Evolutionary conservation across 2,329 filamentous ascomycete species (phyloP).

Genomic region (Fusarium aywerte): DNA sequence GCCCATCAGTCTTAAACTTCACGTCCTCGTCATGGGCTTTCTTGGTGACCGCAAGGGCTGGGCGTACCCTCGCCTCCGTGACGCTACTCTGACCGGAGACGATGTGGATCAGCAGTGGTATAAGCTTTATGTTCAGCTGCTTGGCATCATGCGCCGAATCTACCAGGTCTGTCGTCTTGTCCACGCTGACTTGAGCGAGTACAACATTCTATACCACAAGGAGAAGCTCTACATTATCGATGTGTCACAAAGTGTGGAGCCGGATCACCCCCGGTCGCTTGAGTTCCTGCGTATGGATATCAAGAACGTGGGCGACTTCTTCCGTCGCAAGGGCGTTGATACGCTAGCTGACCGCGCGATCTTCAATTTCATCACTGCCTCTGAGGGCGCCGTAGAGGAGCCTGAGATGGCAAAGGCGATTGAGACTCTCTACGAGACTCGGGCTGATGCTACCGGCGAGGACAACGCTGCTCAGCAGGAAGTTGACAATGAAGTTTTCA

Average conservation of each 20-base stretch:
- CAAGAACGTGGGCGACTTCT: constrained; percentile 96
- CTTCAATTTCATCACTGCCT: constrained; percentile 82
- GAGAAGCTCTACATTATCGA: constrained; percentile 91
- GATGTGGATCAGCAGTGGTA: constrained; percentile 79
- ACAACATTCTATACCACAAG: constrained; percentile 93
- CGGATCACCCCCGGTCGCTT: constrained; percentile 90
- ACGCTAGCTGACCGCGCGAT: constrained; percentile 80
- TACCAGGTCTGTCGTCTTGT: constrained; percentile 93
- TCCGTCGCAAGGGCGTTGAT: constrained; percentile 85
- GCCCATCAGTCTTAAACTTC: constrained; percentile 87
- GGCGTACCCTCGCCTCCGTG: constrained; percentile 87
- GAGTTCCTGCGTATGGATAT: constrained; percentile 99
- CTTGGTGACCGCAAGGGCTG: constrained; percentile 87
- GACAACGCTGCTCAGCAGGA: constrained; percentile 70
- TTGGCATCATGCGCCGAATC: constrained; percentile 90
- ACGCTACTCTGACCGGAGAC: constrained; percentile 78
- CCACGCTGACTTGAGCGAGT: constrained; percentile 96
- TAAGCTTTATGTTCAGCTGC: constrained; percentile 80
- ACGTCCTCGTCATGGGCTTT: constrained; percentile 95
- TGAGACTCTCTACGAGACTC: constrained; percentile 72
- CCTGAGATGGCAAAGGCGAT: constrained; percentile 70
- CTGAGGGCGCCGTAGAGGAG: constrained; percentile 69
- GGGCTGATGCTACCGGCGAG: constrained; percentile 61
- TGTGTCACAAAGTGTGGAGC: constrained; percentile 96
- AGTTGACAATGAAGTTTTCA: constrained; percentile 90